Percentiles rank a stretch among this genome's conserved stretches.
Evolutionary conservation across 2,329 filamentous ascomycete species (phyloP).

Genomic region (Helicocarpus griseus): DNA sequence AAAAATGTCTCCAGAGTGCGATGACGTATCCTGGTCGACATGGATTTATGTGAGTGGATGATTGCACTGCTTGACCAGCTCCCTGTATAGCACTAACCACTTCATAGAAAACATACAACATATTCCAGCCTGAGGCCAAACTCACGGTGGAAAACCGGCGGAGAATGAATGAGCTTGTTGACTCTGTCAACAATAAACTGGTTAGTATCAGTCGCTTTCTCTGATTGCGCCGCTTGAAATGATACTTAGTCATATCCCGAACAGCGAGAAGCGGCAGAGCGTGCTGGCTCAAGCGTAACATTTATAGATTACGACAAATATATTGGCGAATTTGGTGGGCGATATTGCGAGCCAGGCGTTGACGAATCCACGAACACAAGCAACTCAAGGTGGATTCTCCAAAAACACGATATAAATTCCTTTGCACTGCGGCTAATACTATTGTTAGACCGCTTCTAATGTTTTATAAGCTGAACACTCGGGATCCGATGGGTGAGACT

Average conservation of each 20-base stretch:
- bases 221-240: not conserved
- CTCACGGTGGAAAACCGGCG: not conserved
- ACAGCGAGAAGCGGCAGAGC: not conserved
- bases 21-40: conserved; percentile 3
- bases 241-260: not conserved
- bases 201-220: not conserved
- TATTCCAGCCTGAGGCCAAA: not conserved
- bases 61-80: not conserved
- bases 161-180: not conserved
- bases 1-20: not conserved
- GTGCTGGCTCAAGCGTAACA: not conserved
- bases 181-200: not conserved
- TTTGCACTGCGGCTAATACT: not conserved
- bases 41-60: not conserved
- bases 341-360: conserved; percentile 1
- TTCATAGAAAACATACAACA: not conserved
- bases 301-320: not conserved
- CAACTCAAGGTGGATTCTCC: not conserved
- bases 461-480: conserved; percentile 10
- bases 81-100: not conserved
- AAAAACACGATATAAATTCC: not conserved
- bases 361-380: not conserved
- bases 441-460: conserved; percentile 3
- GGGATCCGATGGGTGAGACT: conserved; percentile 5
- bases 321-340: not conserved